These are phyloP conservation scores for Podila epigama DNA, from an alignment of 192 early-diverging fungal genomes.

Conservation along the genomic window DNA sequence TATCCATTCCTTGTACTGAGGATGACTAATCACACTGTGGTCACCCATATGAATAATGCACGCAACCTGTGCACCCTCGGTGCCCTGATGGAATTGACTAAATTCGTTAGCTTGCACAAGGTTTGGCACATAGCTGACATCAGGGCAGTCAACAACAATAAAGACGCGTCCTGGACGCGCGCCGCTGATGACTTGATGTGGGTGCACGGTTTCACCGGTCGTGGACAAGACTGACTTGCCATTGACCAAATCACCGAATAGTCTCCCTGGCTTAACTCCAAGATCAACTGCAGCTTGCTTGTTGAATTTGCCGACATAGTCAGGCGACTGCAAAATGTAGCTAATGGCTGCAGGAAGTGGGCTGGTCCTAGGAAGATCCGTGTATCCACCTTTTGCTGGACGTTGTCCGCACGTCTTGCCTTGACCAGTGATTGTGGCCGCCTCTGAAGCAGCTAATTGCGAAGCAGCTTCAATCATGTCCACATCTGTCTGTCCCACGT, in stretches of 20 bases:
- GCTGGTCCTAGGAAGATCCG: conserved; percentile 53
- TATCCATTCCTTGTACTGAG: conserved; percentile 79
- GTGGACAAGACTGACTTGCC: conserved; percentile 66
- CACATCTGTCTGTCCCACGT: conserved; percentile 18
- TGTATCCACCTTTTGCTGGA: conserved; percentile 2
- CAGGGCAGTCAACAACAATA: conserved; percentile 75
- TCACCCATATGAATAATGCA: conserved; percentile 77
- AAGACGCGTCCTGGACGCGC: conserved; percentile 69
- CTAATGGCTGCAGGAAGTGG: conserved; percentile 61
- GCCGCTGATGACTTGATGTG: conserved; percentile 72
- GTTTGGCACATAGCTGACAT: conserved; percentile 57
- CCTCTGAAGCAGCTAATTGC: background rate
- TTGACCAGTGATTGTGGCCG: background rate
- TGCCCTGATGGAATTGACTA: conserved; percentile 34
- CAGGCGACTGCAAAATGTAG: conserved; percentile 81
- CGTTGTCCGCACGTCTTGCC: background rate
- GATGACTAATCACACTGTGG: conserved; percentile 66
- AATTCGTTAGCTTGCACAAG: conserved; percentile 56
- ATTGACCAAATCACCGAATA: conserved; percentile 63
- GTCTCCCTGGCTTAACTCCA: conserved; percentile 71
- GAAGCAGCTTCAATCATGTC: conserved; percentile 17
- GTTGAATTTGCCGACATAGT: conserved; percentile 83
- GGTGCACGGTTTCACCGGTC: conserved; percentile 73
- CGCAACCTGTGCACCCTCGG: conserved; percentile 27
- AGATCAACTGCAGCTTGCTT: conserved; percentile 67